These are phyloP conservation scores for Cenchrus fungigraminus DNA, from an alignment of 176 grass and related monocot species.

Conservation along the genomic window DNA sequence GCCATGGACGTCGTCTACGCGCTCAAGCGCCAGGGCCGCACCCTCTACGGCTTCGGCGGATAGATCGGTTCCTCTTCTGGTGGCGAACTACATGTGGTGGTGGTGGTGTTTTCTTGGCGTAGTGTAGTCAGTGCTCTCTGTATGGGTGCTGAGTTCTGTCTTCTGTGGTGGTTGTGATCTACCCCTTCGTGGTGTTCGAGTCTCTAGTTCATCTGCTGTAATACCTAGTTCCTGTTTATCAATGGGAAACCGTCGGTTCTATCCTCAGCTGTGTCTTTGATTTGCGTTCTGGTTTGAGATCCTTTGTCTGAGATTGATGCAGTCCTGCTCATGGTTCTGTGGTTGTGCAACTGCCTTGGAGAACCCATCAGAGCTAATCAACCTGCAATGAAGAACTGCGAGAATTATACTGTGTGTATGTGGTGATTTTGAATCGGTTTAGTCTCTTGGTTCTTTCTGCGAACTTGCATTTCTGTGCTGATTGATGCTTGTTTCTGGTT, in stretches of 20 bases:
- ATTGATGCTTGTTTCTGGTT: background rate
- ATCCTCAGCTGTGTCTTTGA: background rate
- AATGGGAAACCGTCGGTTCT: background rate
- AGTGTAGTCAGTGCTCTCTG: background rate
- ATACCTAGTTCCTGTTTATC: background rate
- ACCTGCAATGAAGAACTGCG: background rate
- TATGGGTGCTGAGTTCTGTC: background rate
- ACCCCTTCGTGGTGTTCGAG: background rate
- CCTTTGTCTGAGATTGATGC: background rate
- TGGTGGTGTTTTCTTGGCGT: background rate
- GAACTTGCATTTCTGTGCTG: background rate
- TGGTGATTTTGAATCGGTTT: no score
- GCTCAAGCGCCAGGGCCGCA: constrained; percentile 92
- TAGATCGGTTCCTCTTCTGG: constrained; percentile 4
- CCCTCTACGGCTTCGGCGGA: constrained; percentile 89
- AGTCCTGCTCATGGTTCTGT: no score
- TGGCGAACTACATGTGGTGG: background rate
- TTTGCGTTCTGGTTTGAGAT: background rate
- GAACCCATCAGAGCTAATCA: background rate
- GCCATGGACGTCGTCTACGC: constrained; percentile 97
- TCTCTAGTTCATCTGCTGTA: constrained; percentile 10
- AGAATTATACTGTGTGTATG: background rate
- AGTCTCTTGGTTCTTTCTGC: background rate
- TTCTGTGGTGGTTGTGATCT: background rate
- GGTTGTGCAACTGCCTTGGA: no score